phyloP scores from a whole-genome alignment of 192 early-diverging fungal species.

The Coemansia erecta region DNA sequence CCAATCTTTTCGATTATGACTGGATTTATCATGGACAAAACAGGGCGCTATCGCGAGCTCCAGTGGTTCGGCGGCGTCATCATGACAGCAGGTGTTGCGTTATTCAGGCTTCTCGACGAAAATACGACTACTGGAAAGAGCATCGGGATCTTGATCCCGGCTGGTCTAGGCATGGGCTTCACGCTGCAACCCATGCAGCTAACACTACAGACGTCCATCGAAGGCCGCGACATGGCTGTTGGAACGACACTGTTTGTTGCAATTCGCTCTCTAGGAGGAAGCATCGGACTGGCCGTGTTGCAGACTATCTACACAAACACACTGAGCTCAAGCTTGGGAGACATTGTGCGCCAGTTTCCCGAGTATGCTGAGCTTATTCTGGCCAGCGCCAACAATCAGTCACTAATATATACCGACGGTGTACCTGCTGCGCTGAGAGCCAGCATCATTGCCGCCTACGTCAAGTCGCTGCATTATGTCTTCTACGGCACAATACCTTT shows the following conservation, averaged over 20 bases:
- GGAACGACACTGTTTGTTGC: conserved; percentile 65
- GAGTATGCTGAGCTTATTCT: conserved; percentile 11
- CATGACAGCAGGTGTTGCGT: conserved; percentile 53
- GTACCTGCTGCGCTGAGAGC: conserved; percentile 31
- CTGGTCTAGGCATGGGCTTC: conserved; percentile 58
- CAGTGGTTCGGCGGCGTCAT: conserved; percentile 56
- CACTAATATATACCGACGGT: conserved; percentile 19
- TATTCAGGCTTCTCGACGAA: conserved; percentile 56
- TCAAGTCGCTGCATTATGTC: conserved; percentile 55
- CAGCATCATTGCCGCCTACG: conserved; percentile 49
- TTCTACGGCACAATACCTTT: conserved; percentile 58
- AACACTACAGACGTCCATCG: conserved; percentile 65
- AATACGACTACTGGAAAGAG: conserved; percentile 50
- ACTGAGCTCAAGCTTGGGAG: conserved; percentile 16
- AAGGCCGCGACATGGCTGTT: conserved; percentile 57
- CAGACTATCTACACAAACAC: conserved; percentile 56
- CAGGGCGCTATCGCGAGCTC: conserved; percentile 52
- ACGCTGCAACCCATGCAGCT: conserved; percentile 62
- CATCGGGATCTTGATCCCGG: conserved; percentile 55
- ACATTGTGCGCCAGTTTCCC: conserved; percentile 10
- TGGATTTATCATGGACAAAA: conserved; percentile 51
- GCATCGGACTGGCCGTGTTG: conserved; percentile 59
- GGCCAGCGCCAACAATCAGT: conserved; percentile 32
- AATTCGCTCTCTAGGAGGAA: conserved; percentile 59
- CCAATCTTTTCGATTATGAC: conserved; percentile 56